Evolutionary conservation across 129 eudicot species (phyloP), one percentile per base, ranked within the genome.

Genomic region (Gnaphalium uliginosum): DNA sequence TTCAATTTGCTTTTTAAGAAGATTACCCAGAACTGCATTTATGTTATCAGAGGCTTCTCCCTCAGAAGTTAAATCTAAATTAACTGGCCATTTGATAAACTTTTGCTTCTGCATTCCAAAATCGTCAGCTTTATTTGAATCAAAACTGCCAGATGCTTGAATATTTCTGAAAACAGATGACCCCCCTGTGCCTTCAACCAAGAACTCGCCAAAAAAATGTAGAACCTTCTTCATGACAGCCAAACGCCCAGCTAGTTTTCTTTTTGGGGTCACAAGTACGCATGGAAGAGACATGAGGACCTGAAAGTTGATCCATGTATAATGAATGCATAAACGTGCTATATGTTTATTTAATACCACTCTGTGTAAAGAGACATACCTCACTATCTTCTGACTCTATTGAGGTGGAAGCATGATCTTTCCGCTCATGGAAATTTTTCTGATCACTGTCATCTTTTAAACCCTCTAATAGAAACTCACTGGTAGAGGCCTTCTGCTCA

Each of bases 151-250:
- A 30, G 90, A 85, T 78, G 97, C 69, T 71, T 78, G 77, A 60
- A 85, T 84, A 65, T 78, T 79, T 67, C 76, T 87, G 41, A 89
- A 90, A 73, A 91, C 90, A 67, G 97, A 84, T 69, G 97, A 89
- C 11, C 96, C 99, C 63, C 96, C 99, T 22, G 99, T 87, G 68
- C 99, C 99, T 91, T 95, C 99, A 83, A 95, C 96, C 79, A 89
- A 66, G 82, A 91, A 87, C 81, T 95, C 96, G 53, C 92, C 93
- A 76, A 83, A 84, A 77, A 95, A 95, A 77, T 95, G 99, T 64
- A 95, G 76, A 18, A 80, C 83, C 66, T 85, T 87, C 71, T 87
- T 91, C 92, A 82, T 84, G 60, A 95, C 88, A 72, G 96, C 92
- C 83, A 95, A 81, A 54, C 85, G 96, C 51, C 99, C 99, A 54